Base-by-base conservation (phyloP, 164 flowering plant species). In the Sedum album region DNA sequence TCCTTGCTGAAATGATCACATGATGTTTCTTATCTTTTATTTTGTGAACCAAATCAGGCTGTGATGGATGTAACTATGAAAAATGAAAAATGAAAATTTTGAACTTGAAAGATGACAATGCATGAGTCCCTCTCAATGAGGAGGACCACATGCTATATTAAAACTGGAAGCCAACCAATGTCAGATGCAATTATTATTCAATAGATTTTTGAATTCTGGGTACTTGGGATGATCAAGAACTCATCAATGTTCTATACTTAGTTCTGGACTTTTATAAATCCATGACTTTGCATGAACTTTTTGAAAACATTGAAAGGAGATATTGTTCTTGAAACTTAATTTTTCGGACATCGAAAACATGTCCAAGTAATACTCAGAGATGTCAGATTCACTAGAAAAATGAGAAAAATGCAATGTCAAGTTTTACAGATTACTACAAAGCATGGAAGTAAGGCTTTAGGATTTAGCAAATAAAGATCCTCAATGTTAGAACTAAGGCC, bases 401-500 rank as follows among this genome's bases (percentile, higher is more conserved):
- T 39, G 42, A 60, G 25, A n/a, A 26, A 21, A 31, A 31, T 31
- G 5, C 25, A 31, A 28, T 21, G 36, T 51, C 30, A 28, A 28
- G 31, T 62, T 30, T 68, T 68, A 63, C 70, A 68, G 61, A 68
- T 53, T 13, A 68, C 63, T 20, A 68, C 64, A 68, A 68, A 68
- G 36, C 70, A 68, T 31, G 70, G 70, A 18, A 68, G 70, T 20
- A 68, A 60, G 31, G 70, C 70, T 11, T 38, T 68, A 1, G 39
- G 62, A 68, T 68, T 51, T 21, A 65, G 67, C 67, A 65, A 36
- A 65, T 65, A 65, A 4, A 65, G 46, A 11, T 75, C 76, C 66
- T 78, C 78, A 41, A 78, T 73, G 61, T 69, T 73, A 4, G 78
- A 75, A 71, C 62, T 66, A 62, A 18, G 38, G 6, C 75, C 77